These are phyloP conservation scores for Arthrobotrys entomopaga DNA, from an alignment of 2,329 filamentous ascomycete species.

Conservation along the genomic window DNA sequence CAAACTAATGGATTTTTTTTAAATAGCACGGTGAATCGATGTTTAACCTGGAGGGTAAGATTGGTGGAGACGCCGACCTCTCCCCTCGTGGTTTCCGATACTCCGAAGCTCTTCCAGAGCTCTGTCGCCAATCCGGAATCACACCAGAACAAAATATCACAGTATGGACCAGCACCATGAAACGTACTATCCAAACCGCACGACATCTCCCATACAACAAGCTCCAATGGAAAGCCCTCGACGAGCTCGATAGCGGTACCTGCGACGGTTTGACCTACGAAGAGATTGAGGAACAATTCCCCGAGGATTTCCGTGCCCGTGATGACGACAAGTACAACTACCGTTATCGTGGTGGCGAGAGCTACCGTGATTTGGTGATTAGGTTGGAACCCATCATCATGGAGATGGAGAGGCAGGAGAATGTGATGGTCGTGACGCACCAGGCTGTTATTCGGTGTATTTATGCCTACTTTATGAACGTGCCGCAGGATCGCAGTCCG, in stretches of 20 bases:
- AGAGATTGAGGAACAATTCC: constrained; percentile 89
- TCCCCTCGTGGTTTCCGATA: constrained; percentile 89
- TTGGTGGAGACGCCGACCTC: constrained; percentile 89
- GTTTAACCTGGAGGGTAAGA: constrained; percentile 89
- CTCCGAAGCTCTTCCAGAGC: constrained; percentile 81
- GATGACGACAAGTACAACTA: constrained; percentile 99
- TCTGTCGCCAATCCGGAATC: constrained; percentile 62
- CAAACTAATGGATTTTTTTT: constrained; percentile 55
- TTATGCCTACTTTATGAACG: constrained; percentile 99
- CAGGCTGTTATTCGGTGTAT: constrained; percentile 97
- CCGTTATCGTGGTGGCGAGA: constrained; percentile 95
- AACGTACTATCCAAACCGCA: constrained; percentile 90
- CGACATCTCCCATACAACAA: constrained; percentile 91
- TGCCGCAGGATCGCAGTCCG: constrained; percentile 87
- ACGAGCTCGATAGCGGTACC: constrained; percentile 94
- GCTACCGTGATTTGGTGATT: constrained; percentile 95
- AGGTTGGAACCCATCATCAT: constrained; percentile 99
- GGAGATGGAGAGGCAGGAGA: constrained; percentile 95
- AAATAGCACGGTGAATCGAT: constrained; percentile 92
- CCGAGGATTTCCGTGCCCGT: constrained; percentile 92
- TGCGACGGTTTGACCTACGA: constrained; percentile 97
- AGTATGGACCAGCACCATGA: constrained; percentile 79
- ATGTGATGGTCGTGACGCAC: constrained; percentile 97
- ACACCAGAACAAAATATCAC: constrained; percentile 66
- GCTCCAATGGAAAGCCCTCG: constrained; percentile 97